Percentiles rank a stretch among this genome's conserved stretches.
Conservation (phyloP, 805 yeast genomes). For the Candida loeiensis region DNA sequence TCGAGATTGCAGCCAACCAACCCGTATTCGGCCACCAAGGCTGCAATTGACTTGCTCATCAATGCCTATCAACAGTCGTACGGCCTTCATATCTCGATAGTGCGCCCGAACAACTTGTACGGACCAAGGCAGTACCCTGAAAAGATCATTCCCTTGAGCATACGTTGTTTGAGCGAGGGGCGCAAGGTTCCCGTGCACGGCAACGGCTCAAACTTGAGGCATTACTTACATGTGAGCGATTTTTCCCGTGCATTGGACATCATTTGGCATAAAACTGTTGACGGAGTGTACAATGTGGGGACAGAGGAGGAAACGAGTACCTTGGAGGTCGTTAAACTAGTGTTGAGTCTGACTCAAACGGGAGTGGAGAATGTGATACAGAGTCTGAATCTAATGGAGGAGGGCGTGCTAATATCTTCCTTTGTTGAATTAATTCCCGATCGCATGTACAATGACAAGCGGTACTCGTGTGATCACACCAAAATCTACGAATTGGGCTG, state of each 20-base stretch:
- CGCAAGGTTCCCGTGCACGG: constrained; percentile 44
- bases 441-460: constrained; percentile 30
- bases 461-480: constrained; percentile 23
- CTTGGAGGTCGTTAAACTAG: constrained; percentile 18
- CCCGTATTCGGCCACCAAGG: constrained; percentile 57
- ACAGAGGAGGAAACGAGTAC: constrained; percentile 24
- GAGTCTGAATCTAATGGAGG: no score
- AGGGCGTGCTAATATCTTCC: no score
- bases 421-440: constrained; percentile 26
- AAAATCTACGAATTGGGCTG: constrained; percentile 31
- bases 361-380: no score
- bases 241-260: constrained; percentile 36
- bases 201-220: constrained; percentile 39
- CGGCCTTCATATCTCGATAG: constrained; percentile 37
- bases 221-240: constrained; percentile 46
- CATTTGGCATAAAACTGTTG: constrained; percentile 15
- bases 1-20: constrained; percentile 47
- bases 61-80: constrained; percentile 43
- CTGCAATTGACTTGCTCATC: constrained; percentile 48
- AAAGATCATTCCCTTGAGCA: constrained; percentile 40
- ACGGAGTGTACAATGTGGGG: constrained; percentile 22
- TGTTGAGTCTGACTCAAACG: no score
- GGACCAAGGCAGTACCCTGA: constrained; percentile 56
- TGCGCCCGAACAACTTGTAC: constrained; percentile 51
- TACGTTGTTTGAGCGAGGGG: constrained; percentile 18